phyloP scores from a whole-genome alignment of 345 rosid species.

The Euclidium syriacum region DNA sequence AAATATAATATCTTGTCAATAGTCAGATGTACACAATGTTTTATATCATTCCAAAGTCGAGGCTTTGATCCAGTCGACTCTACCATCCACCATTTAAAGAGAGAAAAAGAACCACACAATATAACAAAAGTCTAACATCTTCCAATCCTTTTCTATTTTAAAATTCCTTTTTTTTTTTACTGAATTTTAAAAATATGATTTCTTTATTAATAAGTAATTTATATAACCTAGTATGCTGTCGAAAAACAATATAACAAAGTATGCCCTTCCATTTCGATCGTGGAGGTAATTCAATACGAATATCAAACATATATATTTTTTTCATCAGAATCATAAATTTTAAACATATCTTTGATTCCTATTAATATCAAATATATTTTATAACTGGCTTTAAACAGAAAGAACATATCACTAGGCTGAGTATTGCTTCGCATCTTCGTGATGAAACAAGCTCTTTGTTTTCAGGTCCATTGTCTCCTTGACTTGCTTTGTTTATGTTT shows the following conservation, averaged over 20 bases:
- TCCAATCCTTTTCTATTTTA: conserved; percentile 15
- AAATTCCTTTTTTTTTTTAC: no score
- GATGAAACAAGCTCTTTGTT: conserved; percentile 72
- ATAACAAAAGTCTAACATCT: conserved; percentile 19
- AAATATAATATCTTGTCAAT: not conserved
- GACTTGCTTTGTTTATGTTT: conserved; percentile 6
- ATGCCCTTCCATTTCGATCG: no score
- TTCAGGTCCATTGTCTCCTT: conserved; percentile 77
- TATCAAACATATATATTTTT: no score
- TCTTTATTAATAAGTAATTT: not conserved
- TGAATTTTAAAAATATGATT: not conserved
- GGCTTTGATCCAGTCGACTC: conserved; percentile 10
- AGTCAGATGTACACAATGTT: conserved; percentile 4
- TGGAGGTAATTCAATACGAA: no score
- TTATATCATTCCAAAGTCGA: not conserved
- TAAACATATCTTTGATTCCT: no score
- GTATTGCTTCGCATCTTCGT: conserved; percentile 36
- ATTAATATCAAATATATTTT: no score
- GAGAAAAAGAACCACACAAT: not conserved
- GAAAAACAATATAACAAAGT: no score
- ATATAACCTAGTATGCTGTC: conserved; percentile 9
- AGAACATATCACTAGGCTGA: conserved; percentile 30
- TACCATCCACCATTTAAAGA: not conserved
- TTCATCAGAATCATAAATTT: no score
- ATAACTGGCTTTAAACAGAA: no score